Evolutionary conservation across 2,329 filamentous ascomycete genomes (phyloP), one percentile per base, ranked within the genome.

Genomic region (Acarospora socialis): DNA sequence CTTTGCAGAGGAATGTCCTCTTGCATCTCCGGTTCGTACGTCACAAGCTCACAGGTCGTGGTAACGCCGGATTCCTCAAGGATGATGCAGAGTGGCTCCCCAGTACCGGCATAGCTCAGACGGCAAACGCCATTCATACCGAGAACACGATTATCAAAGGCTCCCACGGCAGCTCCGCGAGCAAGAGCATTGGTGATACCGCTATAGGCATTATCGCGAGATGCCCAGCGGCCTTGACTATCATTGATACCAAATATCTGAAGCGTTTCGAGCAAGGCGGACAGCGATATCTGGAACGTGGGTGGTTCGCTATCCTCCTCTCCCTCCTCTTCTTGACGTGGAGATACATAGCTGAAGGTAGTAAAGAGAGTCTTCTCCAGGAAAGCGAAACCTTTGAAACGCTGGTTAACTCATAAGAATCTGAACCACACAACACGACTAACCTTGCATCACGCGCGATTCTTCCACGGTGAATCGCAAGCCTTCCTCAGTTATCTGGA

Each of bases 1-100:
- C 84, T 73, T 47, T 87, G 75, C 43, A 98, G 83, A 0, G 87
- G 90, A 27, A 98, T 95, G 31, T 86, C 78, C 31, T 86, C 77
- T 10, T 72, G 68, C 24, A 61, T 57, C 42, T 83, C 77, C 10
- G 80, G 71, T 30, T 84, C 69, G 56, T 94, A 98, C 0, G 90
- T 95, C 5, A 78, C 81, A 31, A 98, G 63, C 38, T 90, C 79
- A 55, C 86, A 93, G 6, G 80, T 92, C 1, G 86, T 94, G 35
- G 78, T 86, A 28, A 94, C 77, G 3, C 80, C 81, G 1, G 77
- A 68, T 55, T 95, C 90, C 43, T 87, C 79, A 25, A 95, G 73
- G 20, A 83, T 77, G 42, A 98, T 75, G 49, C 78, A 79, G 40
- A 98, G 73, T 0, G 83, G 78, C 3, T 76, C 73, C 3, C 90